Conservation (phyloP, 768 basidiomycete species). For the Kwoniella pini region DNA sequence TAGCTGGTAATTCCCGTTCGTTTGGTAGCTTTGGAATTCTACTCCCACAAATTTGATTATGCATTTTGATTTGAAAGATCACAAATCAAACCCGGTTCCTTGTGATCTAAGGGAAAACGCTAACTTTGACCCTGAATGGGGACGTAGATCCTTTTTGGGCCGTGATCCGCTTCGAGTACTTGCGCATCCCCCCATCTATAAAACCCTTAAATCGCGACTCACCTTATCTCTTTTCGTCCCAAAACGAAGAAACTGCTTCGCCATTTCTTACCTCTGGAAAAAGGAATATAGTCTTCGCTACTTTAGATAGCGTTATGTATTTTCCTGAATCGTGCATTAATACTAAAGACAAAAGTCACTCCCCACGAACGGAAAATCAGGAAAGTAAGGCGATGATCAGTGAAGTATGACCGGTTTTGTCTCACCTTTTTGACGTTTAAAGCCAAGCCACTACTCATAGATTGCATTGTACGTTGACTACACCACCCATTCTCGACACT, state of each 20-base stretch:
- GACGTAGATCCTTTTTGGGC: not conserved
- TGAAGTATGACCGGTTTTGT: slow-evolving; percentile 1
- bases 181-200: not conserved
- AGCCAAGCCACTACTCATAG: not conserved
- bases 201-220: slow-evolving; percentile 2
- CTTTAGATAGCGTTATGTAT: too few relatives aligned
- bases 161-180: not conserved
- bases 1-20: not conserved
- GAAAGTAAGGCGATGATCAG: too few relatives aligned
- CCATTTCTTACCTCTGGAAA: not conserved
- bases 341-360: too few relatives aligned
- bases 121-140: not conserved
- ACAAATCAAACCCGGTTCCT: slow-evolving; percentile 9
- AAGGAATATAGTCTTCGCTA: too few relatives aligned
- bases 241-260: not conserved
- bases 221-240: slow-evolving; percentile 5
- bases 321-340: too few relatives aligned
- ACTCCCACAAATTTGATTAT: not conserved
- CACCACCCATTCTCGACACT: too few relatives aligned
- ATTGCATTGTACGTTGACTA: too few relatives aligned
- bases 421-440: not conserved
- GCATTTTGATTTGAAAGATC: not conserved
- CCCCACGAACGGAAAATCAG: too few relatives aligned
- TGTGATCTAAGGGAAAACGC: not conserved
- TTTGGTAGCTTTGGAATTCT: not conserved